Evolutionary conservation across 805 yeast species (phyloP).

Genomic region (Vanderwaltozyma polyspora): DNA sequence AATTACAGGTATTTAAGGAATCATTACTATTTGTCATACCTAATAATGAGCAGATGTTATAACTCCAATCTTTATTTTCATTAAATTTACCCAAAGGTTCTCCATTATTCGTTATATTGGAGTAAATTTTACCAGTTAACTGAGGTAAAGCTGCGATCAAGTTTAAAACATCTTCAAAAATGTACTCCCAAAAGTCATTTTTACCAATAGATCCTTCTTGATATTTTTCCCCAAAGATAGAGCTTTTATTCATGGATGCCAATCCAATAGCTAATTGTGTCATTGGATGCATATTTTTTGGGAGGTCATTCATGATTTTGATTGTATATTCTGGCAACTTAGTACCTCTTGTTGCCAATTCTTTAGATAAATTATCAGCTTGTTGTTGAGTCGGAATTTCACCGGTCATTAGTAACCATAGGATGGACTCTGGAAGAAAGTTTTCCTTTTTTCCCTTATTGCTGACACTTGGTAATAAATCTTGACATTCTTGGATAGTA

Average conservation of each 20-base stretch:
- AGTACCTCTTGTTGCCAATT: constrained; percentile 45
- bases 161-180: constrained; percentile 59
- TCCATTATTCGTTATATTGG: constrained; percentile 47
- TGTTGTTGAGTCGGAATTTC: constrained; percentile 54
- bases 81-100: constrained; percentile 42
- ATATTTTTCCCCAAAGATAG: constrained; percentile 61
- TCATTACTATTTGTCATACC: constrained; percentile 38
- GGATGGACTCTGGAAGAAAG: constrained; percentile 65
- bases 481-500: constrained; percentile 64
- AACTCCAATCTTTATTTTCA: constrained; percentile 54
- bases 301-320: constrained; percentile 51
- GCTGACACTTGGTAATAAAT: constrained; percentile 38
- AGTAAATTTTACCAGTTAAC: constrained; percentile 64
- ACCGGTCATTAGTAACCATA: constrained; percentile 71
- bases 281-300: constrained; percentile 70
- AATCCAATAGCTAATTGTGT: constrained; percentile 71
- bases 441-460: constrained; percentile 38
- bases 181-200: constrained; percentile 63
- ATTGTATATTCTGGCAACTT: constrained; percentile 54
- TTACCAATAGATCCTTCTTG: constrained; percentile 55
- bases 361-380: constrained; percentile 43
- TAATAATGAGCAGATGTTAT: constrained; percentile 53
- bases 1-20: constrained; percentile 24
- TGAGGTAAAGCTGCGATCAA: constrained; percentile 66
- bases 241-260: constrained; percentile 59